These are phyloP conservation scores for Globisporangium echinulatum DNA, from an alignment of 352 stramenopile species.

Conservation along the genomic window DNA sequence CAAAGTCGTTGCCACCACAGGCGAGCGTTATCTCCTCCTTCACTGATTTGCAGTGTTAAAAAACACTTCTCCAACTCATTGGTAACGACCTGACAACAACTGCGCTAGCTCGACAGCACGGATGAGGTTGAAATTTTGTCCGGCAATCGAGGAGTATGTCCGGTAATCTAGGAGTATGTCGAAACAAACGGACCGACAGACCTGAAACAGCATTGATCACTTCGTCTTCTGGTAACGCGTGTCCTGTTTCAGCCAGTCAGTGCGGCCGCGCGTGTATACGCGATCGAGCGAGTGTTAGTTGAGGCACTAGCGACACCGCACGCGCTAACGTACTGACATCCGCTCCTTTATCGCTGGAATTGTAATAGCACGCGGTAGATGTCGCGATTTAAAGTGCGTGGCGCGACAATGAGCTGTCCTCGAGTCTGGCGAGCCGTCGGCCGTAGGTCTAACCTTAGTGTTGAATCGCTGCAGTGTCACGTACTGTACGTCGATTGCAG, in stretches of 20 bases:
- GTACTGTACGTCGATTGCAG: background rate
- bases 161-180: conserved; percentile 1
- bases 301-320: background rate
- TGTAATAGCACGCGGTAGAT: background rate
- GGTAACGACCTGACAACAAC: background rate
- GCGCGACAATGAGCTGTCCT: background rate
- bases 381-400: background rate
- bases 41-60: conserved; percentile 9
- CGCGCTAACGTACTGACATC: background rate
- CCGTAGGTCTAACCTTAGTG: background rate
- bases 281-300: background rate
- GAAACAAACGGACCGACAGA: background rate
- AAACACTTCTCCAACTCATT: conserved; percentile 6
- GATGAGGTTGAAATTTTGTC: conserved; percentile 4
- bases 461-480: background rate
- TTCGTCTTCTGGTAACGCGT: background rate
- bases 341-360: background rate
- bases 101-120: background rate
- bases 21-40: background rate
- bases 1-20: background rate
- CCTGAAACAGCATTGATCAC: too few relatives aligned
- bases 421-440: conserved; percentile 2
- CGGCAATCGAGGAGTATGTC: conserved; percentile 1
- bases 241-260: background rate
- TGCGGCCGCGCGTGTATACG: background rate